A percentile compares a stretch with the other conserved stretches of the same genome.
phyloP scores from a whole-genome alignment of 78 protist genomes.

The Dictyostelium discoideum region DNA sequence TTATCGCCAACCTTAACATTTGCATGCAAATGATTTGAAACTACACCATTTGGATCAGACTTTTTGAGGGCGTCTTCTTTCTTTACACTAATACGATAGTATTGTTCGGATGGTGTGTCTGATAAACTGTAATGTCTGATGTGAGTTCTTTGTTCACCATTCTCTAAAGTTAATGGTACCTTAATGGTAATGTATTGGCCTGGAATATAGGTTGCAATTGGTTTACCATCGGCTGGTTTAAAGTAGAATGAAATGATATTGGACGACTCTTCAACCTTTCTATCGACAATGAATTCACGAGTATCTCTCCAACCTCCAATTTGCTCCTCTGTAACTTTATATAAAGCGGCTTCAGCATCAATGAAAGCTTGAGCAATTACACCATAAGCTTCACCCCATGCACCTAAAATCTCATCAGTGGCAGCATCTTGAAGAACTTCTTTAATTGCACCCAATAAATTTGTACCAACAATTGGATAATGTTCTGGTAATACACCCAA shows the following conservation, averaged over 20 bases:
- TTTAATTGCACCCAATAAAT: slow-evolving; percentile 29
- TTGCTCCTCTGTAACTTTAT: not conserved
- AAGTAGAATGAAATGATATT: slow-evolving; percentile 9
- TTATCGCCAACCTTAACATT: slow-evolving; percentile 28
- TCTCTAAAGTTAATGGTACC: not conserved
- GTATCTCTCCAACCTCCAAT: slow-evolving; percentile 51
- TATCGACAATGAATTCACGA: slow-evolving; percentile 11
- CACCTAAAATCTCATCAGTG: not conserved
- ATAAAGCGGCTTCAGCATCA: slow-evolving; percentile 11
- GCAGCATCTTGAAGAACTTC: slow-evolving; percentile 5
- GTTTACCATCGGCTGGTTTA: slow-evolving; percentile 14
- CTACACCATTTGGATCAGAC: not conserved
- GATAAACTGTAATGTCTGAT: slow-evolving; percentile 43
- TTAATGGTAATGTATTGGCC: slow-evolving; percentile 50
- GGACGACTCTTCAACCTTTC: not conserved
- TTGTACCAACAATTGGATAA: slow-evolving; percentile 35
- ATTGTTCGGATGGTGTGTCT: not conserved
- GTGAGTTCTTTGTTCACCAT: not conserved
- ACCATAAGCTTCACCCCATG: slow-evolving; percentile 42
- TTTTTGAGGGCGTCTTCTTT: not conserved
- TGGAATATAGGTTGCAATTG: slow-evolving; percentile 26
- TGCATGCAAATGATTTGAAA: slow-evolving; percentile 25
- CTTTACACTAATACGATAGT: slow-evolving; percentile 43
- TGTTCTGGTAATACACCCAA: slow-evolving; percentile 42
- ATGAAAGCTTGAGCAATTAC: slow-evolving; percentile 29